A percentile compares a stretch with the other conserved stretches of the same genome.
Conservation (phyloP, 2,329 filamentous ascomycete species). For the Lojkania enalia region DNA sequence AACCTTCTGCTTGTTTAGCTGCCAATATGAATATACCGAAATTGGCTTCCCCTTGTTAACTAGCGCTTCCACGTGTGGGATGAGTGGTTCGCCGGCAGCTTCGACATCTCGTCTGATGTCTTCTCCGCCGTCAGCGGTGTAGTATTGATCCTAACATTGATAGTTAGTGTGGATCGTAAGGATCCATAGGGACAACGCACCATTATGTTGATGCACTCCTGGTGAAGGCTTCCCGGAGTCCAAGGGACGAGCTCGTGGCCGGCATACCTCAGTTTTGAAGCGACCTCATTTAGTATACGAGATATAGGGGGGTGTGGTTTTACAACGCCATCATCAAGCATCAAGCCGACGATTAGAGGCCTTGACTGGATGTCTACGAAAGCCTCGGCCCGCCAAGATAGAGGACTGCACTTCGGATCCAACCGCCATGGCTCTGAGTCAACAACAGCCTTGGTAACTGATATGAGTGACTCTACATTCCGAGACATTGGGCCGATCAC, state of each 20-base stretch:
- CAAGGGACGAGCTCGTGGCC: constrained; percentile 61
- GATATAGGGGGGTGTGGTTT: constrained; percentile 58
- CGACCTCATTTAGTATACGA: constrained; percentile 49
- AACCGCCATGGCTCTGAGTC: constrained; percentile 56
- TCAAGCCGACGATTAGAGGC: constrained; percentile 55
- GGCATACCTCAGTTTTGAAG: constrained; percentile 44
- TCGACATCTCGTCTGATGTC: constrained; percentile 61
- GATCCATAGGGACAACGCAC: constrained; percentile 28
- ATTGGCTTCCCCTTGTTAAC: constrained; percentile 56
- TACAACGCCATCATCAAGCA: constrained; percentile 59
- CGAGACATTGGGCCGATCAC: constrained; percentile 64
- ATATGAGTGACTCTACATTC: constrained; percentile 54
- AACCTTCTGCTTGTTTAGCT: constrained; percentile 63
- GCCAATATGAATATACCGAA: constrained; percentile 69
- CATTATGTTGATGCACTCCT: constrained; percentile 61
- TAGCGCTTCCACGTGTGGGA: constrained; percentile 56
- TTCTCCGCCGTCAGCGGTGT: constrained; percentile 65
- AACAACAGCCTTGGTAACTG: constrained; percentile 54
- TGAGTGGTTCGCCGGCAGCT: constrained; percentile 59
- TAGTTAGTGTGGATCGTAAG: constrained; percentile 3
- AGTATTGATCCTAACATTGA: constrained; percentile 58
- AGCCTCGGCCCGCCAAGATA: constrained; percentile 57
- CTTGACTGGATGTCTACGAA: constrained; percentile 49
- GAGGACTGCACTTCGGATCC: constrained; percentile 58
- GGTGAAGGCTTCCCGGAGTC: constrained; percentile 55